Evolutionary conservation across 2,329 filamentous ascomycete species (phyloP).

Genomic region (Ophiognomonia clavigignenti-juglandacearum): DNA sequence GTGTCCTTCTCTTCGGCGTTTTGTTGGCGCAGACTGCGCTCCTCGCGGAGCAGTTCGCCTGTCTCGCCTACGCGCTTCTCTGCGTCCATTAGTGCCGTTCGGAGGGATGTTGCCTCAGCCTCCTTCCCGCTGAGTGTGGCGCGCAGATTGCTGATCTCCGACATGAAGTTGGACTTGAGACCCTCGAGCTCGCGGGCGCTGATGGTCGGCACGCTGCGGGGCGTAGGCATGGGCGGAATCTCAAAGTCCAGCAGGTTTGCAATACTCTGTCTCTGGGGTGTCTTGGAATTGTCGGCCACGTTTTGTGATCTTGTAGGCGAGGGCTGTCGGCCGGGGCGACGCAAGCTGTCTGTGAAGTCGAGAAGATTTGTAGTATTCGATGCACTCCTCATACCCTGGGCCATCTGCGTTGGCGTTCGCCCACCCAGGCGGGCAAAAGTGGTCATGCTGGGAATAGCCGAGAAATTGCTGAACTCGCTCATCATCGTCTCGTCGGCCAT

Average conservation of each 20-base stretch:
- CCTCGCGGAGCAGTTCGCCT: slow-evolving; percentile 77
- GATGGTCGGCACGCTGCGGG: slow-evolving; percentile 83
- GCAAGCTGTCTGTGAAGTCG: slow-evolving; percentile 78
- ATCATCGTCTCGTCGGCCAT: slow-evolving; percentile 66
- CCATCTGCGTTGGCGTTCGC: slow-evolving; percentile 26
- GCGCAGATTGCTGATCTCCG: slow-evolving; percentile 90
- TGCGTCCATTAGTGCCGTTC: slow-evolving; percentile 81
- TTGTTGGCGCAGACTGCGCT: slow-evolving; percentile 64
- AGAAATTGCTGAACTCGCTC: slow-evolving; percentile 86
- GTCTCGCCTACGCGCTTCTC: slow-evolving; percentile 88
- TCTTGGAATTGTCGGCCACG: slow-evolving; percentile 29
- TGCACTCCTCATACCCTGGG: slow-evolving; percentile 27
- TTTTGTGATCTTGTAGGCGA: slow-evolving; percentile 34
- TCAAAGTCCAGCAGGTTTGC: slow-evolving; percentile 82
- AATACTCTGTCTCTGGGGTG: slow-evolving; percentile 47
- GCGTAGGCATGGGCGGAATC: slow-evolving; percentile 88
- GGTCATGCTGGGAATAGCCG: slow-evolving; percentile 82
- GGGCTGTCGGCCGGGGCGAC: slow-evolving; percentile 31
- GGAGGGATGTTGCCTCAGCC: slow-evolving; percentile 82
- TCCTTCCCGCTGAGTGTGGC: slow-evolving; percentile 90
- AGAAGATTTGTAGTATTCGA: slow-evolving; percentile 71
- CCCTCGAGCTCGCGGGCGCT: slow-evolving; percentile 90
- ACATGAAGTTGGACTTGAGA: slow-evolving; percentile 84
- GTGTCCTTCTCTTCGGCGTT: slow-evolving; percentile 69
- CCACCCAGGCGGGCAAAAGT: slow-evolving; percentile 68